Base-by-base conservation (phyloP, 106 monocot genomes). In the Apostasia ramifera region DNA sequence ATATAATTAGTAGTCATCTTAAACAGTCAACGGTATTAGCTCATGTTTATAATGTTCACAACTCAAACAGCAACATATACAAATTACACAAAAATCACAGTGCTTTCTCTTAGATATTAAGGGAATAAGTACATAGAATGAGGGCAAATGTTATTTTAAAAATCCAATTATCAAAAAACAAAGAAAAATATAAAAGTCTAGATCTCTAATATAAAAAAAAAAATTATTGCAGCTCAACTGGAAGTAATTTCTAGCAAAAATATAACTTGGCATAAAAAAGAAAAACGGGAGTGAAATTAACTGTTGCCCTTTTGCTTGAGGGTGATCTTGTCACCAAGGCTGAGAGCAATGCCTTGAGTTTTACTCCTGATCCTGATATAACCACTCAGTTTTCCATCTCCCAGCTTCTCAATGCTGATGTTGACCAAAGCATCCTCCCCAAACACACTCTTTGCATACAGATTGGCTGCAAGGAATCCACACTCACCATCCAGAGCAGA, bases 291-390 rank as follows among this genome's bases (percentile, higher is more conserved):
- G 49, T 11, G 37, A 46, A 68, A n/a, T 44, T 69, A 79, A 71
- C 76, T 68, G 59, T 75, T 75, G 2, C 90, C 90, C 69, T 90
- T 94, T 67, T 94, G 94, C 73, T 90, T 94, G 80, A 90, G 82
- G 46, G 94, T 94, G 45, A 94, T 94, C 85, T 94, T 94, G 82
- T 94, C 94, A 1, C 94, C 94, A 74, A 94, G 79, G 66, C 94
- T 94, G 61, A 94, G 87, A 48, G 94, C 94, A 38, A 94, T 94
- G 15, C 94, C 94, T 75, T 94, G 94, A 0, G 94, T 94, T 73
- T 94, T 94, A 83, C 94, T 94, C 71, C 94, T 83, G 54, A 94
- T 94, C 64, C 94, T 77, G 55, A 94, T 94, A 62, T 94, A 94
- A 3, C 94, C 94, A 44, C 94, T 90, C 66, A 94, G 75, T 59